Conservation (phyloP, 1,284 basidiomycete genomes). For the Mycosarcoma maydis region DNA sequence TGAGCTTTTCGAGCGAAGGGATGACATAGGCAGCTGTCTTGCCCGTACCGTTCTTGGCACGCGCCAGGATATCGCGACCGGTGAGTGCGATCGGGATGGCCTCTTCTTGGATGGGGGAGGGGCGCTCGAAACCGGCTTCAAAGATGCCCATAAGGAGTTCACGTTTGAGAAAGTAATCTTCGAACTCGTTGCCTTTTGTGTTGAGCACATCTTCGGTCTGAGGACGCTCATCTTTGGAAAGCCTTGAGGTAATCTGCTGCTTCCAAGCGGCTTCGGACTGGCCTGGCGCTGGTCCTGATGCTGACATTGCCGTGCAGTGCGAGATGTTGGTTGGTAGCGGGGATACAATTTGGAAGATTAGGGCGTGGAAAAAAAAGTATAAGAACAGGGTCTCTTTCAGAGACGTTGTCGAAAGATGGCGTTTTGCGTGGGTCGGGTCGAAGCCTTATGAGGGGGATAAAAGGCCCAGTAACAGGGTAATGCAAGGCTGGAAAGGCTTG, state of each 20-base stretch:
- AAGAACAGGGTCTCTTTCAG: too few relatives aligned
- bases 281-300: slow-evolving; percentile 55
- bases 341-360: neutral
- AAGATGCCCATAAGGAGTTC: slow-evolving; percentile 68
- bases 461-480: too few relatives aligned
- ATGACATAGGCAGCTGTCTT: slow-evolving; percentile 99
- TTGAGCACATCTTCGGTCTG: slow-evolving; percentile 66
- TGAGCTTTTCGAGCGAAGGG: slow-evolving; percentile 91
- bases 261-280: slow-evolving; percentile 57
- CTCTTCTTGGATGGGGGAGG: slow-evolving; percentile 98
- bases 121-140: slow-evolving; percentile 79
- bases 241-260: slow-evolving; percentile 45
- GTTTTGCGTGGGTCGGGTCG: too few relatives aligned
- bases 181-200: slow-evolving; percentile 67
- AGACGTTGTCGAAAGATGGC: too few relatives aligned
- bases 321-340: neutral
- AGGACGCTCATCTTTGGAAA: slow-evolving; percentile 61
- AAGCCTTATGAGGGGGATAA: too few relatives aligned
- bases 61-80: slow-evolving; percentile 77
- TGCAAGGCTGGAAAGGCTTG: neutral
- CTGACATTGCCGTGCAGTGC: slow-evolving; percentile 38
- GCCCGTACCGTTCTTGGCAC: slow-evolving; percentile 70
- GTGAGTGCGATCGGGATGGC: slow-evolving; percentile 73
- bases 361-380: too few relatives aligned
- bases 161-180: slow-evolving; percentile 66